Evolutionary conservation across 2,329 filamentous ascomycete genomes (phyloP), one percentile per base, ranked within the genome.

Genomic region (Fonsecaea pugnacius): DNA sequence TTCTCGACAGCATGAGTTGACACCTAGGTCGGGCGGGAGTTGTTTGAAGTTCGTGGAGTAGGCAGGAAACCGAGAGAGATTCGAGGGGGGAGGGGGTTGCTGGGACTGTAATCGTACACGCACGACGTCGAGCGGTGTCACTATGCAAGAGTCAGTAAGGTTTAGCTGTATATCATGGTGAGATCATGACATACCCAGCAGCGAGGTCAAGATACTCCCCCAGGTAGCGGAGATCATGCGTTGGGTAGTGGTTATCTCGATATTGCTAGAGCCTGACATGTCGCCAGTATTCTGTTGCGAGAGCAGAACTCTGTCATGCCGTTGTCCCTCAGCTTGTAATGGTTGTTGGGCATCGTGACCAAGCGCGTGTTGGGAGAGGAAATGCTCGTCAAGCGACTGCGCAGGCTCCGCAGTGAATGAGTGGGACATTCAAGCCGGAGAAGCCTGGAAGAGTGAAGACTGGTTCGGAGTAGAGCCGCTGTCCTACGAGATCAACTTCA

Each of bases 91-190:
- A 71, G 84, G 80, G 63, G 77, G 74, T 67, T 83, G 77, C 60
- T 98, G 94, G 1, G 95, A 94, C 78, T 99, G 95, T 60, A 96
- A 83, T 67, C 95, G 92, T 53, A 99, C 92, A 67, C 95, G 91
- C 66, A 99, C 95, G 67, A 99, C 95, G 75, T 99, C 95, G 58
- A 99, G 88, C 53, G 95, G 95, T 4, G 95, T 99, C 35, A 96
- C 94, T 96, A 70, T 32, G 27, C 12, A 67, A 32, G 21, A 65
- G 62, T 50, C 46, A 65, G 71, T 58, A 66, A 69, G 43, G 58
- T 56, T 35, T 58, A 54, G 16, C 63, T n/a, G 53, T 55, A 43
- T 35, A 18, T 58, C 18, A 52, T 43, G 48, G 2, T 18, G 57
- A 52, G 56, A 35, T n/a, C n/a, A 60, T 27, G 63, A 75, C 85